Percentiles rank a stretch among this genome's conserved stretches.
Evolutionary conservation across 2,329 filamentous ascomycete genomes (phyloP).

Genomic region (Penicillium sp.): DNA sequence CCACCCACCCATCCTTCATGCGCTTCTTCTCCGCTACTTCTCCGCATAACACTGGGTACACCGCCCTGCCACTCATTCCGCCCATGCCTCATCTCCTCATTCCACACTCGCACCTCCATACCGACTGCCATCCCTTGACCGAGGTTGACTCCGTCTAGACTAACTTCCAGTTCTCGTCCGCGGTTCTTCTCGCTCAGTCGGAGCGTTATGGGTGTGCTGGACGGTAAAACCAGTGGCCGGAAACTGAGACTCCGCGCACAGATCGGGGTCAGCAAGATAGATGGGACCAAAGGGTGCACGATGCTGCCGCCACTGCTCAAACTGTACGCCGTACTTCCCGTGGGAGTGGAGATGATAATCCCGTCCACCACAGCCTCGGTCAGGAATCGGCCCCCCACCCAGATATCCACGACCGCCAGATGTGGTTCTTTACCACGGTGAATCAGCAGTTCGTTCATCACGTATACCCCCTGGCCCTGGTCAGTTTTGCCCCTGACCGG

Average conservation of each 20-base stretch:
- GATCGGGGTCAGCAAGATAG: conserved; percentile 86
- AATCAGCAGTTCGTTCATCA: conserved; percentile 92
- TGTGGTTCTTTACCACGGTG: conserved; percentile 88
- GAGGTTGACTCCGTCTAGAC: conserved; percentile 67
- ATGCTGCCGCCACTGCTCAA: conserved; percentile 90
- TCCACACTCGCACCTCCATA: conserved; percentile 82
- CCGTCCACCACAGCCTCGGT: conserved; percentile 94
- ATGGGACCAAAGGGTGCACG: conserved; percentile 85
- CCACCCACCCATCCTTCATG: conserved; percentile 97
- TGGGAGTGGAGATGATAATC: conserved; percentile 89
- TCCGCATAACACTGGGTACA: conserved; percentile 84
- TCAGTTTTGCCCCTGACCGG: conserved; percentile 24
- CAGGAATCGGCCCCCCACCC: conserved; percentile 79
- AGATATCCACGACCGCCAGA: conserved; percentile 86
- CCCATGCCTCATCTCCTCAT: conserved; percentile 64
- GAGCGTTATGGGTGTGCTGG: conserved; percentile 77
- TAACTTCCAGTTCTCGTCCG: conserved; percentile 70
- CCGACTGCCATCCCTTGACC: conserved; percentile 65
- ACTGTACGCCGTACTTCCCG: conserved; percentile 91
- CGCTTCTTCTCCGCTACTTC: conserved; percentile 47
- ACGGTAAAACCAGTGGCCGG: conserved; percentile 80
- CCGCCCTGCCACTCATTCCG: conserved; percentile 64
- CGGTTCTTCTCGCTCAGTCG: conserved; percentile 76
- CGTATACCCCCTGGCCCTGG: conserved; percentile 52
- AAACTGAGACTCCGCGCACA: conserved; percentile 90